Percentiles rank a stretch among this genome's conserved stretches.
Conservation (phyloP, 352 stramenopile genomes). For the Phytophthora syringae region DNA sequence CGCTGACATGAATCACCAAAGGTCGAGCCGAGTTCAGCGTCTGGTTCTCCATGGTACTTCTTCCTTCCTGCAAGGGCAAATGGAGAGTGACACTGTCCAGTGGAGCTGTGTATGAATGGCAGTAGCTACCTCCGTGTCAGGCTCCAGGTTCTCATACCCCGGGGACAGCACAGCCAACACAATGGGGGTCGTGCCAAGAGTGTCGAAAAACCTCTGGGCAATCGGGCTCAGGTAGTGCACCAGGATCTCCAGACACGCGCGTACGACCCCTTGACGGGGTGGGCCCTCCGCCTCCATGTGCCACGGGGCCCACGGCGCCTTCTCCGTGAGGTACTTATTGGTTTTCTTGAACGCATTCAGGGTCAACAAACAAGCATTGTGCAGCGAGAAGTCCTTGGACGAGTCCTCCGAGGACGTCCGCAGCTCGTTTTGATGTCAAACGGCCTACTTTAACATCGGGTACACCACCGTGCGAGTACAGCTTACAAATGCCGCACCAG, state of each 20-base stretch:
- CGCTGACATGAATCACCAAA: no score
- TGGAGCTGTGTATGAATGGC: no score
- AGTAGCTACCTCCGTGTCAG: constrained; percentile 90
- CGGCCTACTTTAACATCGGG: constrained; percentile 61
- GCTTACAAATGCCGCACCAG: constrained; percentile 97
- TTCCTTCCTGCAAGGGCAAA: no score
- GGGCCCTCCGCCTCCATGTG: constrained; percentile 95
- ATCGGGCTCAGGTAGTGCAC: constrained; percentile 96
- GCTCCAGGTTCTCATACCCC: constrained; percentile 92
- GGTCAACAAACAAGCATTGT: constrained; percentile 89
- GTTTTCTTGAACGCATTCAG: constrained; percentile 93
- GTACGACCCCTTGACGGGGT: constrained; percentile 91
- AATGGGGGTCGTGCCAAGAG: constrained; percentile 89
- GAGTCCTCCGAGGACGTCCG: constrained; percentile 84
- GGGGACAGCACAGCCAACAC: constrained; percentile 77
- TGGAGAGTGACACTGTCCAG: no score
- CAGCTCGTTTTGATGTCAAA: constrained; percentile 90
- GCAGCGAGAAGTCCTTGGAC: constrained; percentile 94
- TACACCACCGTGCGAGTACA: constrained; percentile 93
- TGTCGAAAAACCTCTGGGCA: constrained; percentile 94
- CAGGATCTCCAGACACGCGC: constrained; percentile 96
- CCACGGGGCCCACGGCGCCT: constrained; percentile 98
- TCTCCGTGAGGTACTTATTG: constrained; percentile 98
- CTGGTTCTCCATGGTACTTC: no score
- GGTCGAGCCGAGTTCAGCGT: no score